Conservation (phyloP, 768 basidiomycete species). For the Lactifluus echinatus region DNA sequence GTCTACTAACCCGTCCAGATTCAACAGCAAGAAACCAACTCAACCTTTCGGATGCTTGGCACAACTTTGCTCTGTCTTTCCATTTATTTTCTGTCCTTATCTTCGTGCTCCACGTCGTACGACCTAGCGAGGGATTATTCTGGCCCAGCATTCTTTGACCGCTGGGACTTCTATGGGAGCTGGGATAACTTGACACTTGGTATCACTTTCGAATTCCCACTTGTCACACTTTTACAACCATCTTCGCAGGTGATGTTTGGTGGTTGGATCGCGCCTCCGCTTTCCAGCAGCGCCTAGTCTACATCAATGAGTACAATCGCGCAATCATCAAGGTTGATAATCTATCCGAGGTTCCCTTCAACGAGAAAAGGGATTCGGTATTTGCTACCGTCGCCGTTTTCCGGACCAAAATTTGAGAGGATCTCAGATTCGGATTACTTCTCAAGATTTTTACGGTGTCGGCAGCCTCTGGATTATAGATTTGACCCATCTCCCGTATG, state of each 20-base stretch:
- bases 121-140: slow-evolving; percentile 32
- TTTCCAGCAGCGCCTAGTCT: slow-evolving; percentile 42
- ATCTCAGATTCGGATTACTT: slow-evolving; percentile 38
- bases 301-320: slow-evolving; percentile 49
- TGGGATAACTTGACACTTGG: slow-evolving; percentile 35
- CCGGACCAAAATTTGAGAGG: slow-evolving; percentile 3
- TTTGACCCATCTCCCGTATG: slow-evolving; percentile 42
- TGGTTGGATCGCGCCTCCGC: slow-evolving; percentile 46
- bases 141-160: slow-evolving; percentile 36
- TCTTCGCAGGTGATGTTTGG: slow-evolving; percentile 47
- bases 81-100: not conserved
- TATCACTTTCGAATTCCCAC: slow-evolving; percentile 10
- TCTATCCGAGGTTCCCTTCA: slow-evolving; percentile 40
- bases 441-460: slow-evolving; percentile 33
- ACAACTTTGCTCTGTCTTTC: not conserved
- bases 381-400: slow-evolving; percentile 11
- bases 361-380: slow-evolving; percentile 54
- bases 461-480: slow-evolving; percentile 44
- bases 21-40: not conserved
- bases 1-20: not conserved
- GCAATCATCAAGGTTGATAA: slow-evolving; percentile 75
- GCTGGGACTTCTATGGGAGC: slow-evolving; percentile 36
- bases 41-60: not conserved
- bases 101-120: slow-evolving; percentile 20
- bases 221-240: not conserved